Evolutionary conservation across 768 basidiomycete genomes (phyloP).

Genomic region (Termitomyces bulborhizus): DNA sequence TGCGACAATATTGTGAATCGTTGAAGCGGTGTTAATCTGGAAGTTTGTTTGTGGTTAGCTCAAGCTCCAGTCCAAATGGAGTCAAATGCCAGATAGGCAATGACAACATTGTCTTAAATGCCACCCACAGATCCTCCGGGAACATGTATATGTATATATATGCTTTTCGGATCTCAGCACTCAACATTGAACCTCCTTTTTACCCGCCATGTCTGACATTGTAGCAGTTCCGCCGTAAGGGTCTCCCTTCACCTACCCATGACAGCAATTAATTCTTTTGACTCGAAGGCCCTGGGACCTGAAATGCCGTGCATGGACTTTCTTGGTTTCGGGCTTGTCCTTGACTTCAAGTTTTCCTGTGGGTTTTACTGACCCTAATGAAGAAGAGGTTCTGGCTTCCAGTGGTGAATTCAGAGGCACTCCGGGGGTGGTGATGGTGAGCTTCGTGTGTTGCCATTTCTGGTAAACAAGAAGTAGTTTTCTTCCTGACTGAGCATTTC

Average conservation of each 20-base stretch:
- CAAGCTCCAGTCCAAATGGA: too few species aligned
- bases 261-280: background rate
- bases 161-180: too few species aligned
- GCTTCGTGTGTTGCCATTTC: background rate
- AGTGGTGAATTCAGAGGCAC: conserved; percentile 26
- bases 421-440: conserved; percentile 19
- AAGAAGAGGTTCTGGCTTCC: conserved; percentile 20
- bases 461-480: too few species aligned
- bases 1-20: too few species aligned
- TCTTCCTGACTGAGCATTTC: background rate
- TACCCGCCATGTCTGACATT: background rate
- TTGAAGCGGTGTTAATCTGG: too few species aligned
- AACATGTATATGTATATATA: too few species aligned
- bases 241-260: background rate
- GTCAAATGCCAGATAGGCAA: too few species aligned
- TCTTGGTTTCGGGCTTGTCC: conserved; percentile 16
- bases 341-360: conserved; percentile 21
- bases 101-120: too few species aligned
- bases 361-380: conserved; percentile 21
- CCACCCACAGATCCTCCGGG: too few species aligned
- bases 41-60: too few species aligned
- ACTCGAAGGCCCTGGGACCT: conserved; percentile 24
- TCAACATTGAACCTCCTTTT: too few species aligned
- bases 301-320: conserved; percentile 22
- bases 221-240: background rate